Conservation (phyloP, 257 asterid genomes). For the Solanum corneliomulleri region DNA sequence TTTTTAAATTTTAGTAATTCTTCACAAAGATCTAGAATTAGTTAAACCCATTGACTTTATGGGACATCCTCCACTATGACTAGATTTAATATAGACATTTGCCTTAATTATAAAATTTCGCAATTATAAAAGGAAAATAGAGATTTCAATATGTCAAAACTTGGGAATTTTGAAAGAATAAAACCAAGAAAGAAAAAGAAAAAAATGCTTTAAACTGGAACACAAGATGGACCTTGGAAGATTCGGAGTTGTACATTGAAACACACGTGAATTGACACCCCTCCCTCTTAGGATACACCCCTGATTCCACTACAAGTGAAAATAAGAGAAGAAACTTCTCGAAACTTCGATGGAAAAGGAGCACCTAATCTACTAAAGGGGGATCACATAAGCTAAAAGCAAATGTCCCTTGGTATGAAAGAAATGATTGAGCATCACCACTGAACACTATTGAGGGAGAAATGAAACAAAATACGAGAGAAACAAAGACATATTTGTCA, state of each 20-base stretch:
- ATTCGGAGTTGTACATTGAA: background rate
- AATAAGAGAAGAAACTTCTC: background rate
- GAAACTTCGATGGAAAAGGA: background rate
- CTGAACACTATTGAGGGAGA: background rate
- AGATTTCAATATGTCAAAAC: background rate
- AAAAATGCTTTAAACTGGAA: background rate
- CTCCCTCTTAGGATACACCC: background rate
- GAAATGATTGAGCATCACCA: background rate
- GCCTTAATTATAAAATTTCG: background rate
- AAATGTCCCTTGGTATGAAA: background rate
- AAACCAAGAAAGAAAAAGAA: background rate
- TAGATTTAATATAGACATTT: background rate
- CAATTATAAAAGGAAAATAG: background rate
- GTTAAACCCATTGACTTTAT: background rate
- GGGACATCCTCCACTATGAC: background rate
- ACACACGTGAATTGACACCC: background rate
- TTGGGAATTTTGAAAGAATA: background rate
- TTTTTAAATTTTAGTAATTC: background rate
- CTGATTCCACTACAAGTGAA: background rate
- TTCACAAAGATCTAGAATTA: background rate
- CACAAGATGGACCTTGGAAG: background rate
- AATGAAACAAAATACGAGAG: background rate
- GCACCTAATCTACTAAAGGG: background rate
- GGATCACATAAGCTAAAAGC: background rate
- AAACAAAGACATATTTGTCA: too few species aligned